A percentile compares a stretch with the other conserved stretches of the same genome.
phyloP scores from a whole-genome alignment of 192 early-diverging fungal genomes.

The Haplosporangium gracile region DNA sequence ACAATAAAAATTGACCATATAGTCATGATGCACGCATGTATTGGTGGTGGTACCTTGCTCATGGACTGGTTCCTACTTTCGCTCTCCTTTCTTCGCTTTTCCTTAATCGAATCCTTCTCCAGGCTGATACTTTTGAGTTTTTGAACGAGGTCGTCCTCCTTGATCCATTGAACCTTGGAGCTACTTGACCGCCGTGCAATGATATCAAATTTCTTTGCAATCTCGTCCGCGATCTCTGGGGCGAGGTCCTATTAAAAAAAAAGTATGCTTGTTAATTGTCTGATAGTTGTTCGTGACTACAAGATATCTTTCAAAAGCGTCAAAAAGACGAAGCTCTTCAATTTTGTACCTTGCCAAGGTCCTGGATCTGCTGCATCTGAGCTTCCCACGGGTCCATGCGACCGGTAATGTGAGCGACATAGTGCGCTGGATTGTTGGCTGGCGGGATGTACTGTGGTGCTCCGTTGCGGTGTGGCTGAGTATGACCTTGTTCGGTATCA shows the following conservation, averaged over 20 bases:
- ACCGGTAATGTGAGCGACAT: constrained; percentile 51
- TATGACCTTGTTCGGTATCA: constrained; percentile 18
- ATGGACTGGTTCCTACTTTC: constrained; percentile 32
- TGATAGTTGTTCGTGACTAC: no score
- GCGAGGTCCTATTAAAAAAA: constrained; percentile 8
- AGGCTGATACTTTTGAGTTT: constrained; percentile 17
- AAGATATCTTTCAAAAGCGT: no score
- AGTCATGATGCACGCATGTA: neutral
- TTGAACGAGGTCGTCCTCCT: constrained; percentile 28
- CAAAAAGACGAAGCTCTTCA: no score
- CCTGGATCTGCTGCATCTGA: constrained; percentile 31
- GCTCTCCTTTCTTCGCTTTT: constrained; percentile 28
- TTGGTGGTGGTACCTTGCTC: constrained; percentile 6
- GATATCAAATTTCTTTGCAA: constrained; percentile 13
- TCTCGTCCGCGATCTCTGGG: constrained; percentile 23
- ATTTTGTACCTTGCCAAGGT: constrained; percentile 35
- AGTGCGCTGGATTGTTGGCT: constrained; percentile 20
- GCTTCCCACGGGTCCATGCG: constrained; percentile 46
- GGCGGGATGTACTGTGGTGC: neutral
- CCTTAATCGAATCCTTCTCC: constrained; percentile 33
- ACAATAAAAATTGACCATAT: neutral
- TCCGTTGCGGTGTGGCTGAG: neutral
- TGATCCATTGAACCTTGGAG: neutral
- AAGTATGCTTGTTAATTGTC: no score
- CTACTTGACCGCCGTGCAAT: neutral